phyloP scores from a whole-genome alignment of 805 yeast species.

The Priceomyces haplophilus region DNA sequence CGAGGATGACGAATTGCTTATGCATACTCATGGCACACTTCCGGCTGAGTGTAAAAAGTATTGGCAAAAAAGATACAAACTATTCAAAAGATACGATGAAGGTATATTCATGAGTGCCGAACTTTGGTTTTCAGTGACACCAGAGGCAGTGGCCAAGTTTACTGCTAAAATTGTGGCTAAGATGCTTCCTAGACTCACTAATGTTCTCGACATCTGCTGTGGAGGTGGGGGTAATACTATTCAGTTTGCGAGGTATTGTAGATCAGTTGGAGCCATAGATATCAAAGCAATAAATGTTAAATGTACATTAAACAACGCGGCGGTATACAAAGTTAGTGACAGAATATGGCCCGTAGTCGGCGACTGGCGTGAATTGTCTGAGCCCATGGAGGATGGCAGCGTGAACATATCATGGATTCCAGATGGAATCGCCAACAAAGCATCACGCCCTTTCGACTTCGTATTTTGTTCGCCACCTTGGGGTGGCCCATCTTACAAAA shows the following conservation, averaged over 20 bases:
- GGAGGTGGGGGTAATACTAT: slow-evolving; percentile 89
- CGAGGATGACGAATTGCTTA: slow-evolving; percentile 27
- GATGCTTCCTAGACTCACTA: slow-evolving; percentile 47
- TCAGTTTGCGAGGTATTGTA: slow-evolving; percentile 64
- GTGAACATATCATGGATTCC: slow-evolving; percentile 33
- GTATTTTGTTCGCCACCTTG: slow-evolving; percentile 83
- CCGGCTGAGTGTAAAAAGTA: slow-evolving; percentile 47
- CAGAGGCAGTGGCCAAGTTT: slow-evolving; percentile 67
- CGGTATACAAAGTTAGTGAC: slow-evolving; percentile 54
- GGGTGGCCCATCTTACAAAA: slow-evolving; percentile 72
- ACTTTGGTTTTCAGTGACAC: slow-evolving; percentile 87
- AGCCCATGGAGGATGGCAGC: slow-evolving; percentile 13
- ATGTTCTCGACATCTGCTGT: slow-evolving; percentile 66
- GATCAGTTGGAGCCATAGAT: slow-evolving; percentile 61
- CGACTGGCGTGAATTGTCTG: slow-evolving; percentile 43
- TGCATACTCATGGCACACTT: slow-evolving; percentile 37
- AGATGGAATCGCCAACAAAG: slow-evolving; percentile 13
- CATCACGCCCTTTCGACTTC: slow-evolving; percentile 42
- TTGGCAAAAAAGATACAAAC: slow-evolving; percentile 58
- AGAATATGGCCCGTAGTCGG: slow-evolving; percentile 49
- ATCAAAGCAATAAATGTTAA: slow-evolving; percentile 54
- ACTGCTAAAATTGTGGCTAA: slow-evolving; percentile 52
- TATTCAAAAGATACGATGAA: slow-evolving; percentile 63
- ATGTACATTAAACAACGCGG: slow-evolving; percentile 66
- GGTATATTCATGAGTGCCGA: slow-evolving; percentile 70